A percentile compares a stretch with the other conserved stretches of the same genome.
phyloP scores from a whole-genome alignment of 1,284 basidiomycete genomes.

The Bondarzewia mesenterica region DNA sequence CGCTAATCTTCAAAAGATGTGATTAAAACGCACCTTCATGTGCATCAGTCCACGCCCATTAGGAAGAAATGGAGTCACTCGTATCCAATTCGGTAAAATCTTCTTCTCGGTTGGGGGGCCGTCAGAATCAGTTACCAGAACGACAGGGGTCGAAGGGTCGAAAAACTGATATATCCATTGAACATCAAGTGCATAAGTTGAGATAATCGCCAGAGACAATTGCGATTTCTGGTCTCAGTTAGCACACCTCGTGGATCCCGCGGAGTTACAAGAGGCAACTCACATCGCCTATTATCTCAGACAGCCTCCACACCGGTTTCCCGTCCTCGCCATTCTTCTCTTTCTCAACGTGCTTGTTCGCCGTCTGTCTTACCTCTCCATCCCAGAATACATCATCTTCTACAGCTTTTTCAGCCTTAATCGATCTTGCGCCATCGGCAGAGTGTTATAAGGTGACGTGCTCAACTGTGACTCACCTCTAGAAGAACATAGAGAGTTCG shows the following conservation, averaged over 20 bases:
- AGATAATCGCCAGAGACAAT: constrained; percentile 63
- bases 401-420: constrained; percentile 9
- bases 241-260: not conserved
- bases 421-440: constrained; percentile 15
- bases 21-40: constrained; percentile 54
- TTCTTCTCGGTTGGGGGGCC: constrained; percentile 49
- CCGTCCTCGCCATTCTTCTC: constrained; percentile 53
- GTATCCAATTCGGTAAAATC: constrained; percentile 66
- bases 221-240: constrained; percentile 52
- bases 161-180: constrained; percentile 69
- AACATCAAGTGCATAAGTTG: constrained; percentile 53
- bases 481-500: constrained; percentile 22
- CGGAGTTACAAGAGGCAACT: too few species aligned
- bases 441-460: constrained; percentile 1
- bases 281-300: constrained; percentile 59
- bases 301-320: constrained; percentile 51
- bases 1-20: not conserved
- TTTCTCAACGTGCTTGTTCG: constrained; percentile 49
- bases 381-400: constrained; percentile 47
- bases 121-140: constrained; percentile 59
- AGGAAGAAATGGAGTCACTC: constrained; percentile 54
- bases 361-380: constrained; percentile 67
- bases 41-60: constrained; percentile 68
- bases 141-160: constrained; percentile 55
- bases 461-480: not conserved